Conservation (phyloP, 768 basidiomycete species). For the Megacollybia marginata region DNA sequence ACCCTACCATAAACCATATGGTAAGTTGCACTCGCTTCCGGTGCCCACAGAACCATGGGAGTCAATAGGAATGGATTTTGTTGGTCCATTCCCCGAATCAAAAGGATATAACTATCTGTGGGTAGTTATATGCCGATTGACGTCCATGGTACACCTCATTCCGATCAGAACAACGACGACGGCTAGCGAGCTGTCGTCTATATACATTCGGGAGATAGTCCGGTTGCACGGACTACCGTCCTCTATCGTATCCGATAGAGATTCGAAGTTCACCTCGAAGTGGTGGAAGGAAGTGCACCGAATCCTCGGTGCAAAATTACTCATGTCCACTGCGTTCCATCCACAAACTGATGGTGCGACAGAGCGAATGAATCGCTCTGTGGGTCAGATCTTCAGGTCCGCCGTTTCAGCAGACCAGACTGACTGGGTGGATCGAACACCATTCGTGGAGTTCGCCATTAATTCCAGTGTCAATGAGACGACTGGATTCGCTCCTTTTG, state of each 20-base stretch:
- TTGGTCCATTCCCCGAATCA: conserved; percentile 16
- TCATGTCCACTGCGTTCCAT: conserved; percentile 20
- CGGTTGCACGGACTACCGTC: conserved; percentile 12
- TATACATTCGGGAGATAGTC: conserved; percentile 10
- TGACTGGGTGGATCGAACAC: conserved; percentile 9
- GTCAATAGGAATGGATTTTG: conserved; percentile 16
- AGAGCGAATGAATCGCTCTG: conserved; percentile 6
- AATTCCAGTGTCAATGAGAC: conserved; percentile 10
- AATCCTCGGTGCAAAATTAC: conserved; percentile 11
- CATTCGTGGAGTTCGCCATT: conserved; percentile 12
- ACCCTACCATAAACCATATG: not conserved
- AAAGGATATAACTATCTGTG: conserved; percentile 12
- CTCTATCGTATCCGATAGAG: conserved; percentile 16
- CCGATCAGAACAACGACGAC: conserved; percentile 5
- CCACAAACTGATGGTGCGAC: conserved; percentile 23
- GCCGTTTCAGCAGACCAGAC: conserved; percentile 7
- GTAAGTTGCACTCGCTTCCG: not conserved
- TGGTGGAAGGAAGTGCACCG: conserved; percentile 19
- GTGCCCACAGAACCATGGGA: conserved; percentile 9
- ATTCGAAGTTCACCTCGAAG: conserved; percentile 16
- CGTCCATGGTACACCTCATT: conserved; percentile 11
- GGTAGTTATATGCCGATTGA: conserved; percentile 13
- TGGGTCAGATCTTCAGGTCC: conserved; percentile 10
- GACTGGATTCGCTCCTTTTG: conserved; percentile 8
- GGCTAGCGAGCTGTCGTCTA: conserved; percentile 1